Percentiles rank a stretch among this genome's conserved stretches.
These are phyloP conservation scores for Rhizophora apiculata DNA, from an alignment of 345 rosid species.

Conservation along the genomic window DNA sequence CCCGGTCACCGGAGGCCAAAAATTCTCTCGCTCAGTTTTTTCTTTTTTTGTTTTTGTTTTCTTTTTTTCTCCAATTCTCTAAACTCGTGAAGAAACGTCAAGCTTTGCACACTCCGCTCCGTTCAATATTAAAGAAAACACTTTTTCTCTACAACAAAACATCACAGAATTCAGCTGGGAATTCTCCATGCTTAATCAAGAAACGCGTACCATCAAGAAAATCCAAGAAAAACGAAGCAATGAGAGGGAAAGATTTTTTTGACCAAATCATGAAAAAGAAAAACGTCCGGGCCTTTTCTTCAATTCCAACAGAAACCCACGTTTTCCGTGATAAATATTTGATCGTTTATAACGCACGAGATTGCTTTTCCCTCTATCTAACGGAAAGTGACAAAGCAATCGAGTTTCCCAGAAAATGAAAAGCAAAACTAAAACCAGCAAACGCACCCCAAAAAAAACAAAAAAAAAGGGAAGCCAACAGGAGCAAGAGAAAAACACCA, in stretches of 20 bases:
- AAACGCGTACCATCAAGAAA: background rate
- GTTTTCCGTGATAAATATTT: constrained; percentile 18
- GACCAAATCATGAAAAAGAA: background rate
- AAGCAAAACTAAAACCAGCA: background rate
- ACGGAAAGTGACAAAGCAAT: constrained; percentile 16
- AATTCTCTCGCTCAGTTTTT: background rate
- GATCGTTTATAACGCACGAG: background rate
- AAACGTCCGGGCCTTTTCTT: background rate
- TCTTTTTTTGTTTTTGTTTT: no score
- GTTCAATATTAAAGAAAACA: constrained; percentile 34
- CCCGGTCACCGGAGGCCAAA: constrained; percentile 11
- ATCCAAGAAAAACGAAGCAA: background rate
- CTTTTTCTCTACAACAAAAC: constrained; percentile 4
- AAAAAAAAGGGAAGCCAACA: no score
- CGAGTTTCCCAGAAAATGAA: constrained; percentile 20
- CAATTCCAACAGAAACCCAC: constrained; percentile 28
- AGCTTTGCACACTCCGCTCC: constrained; percentile 27
- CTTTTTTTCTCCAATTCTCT: background rate
- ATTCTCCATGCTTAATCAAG: constrained; percentile 29
- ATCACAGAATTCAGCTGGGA: constrained; percentile 21
- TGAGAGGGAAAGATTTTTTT: background rate
- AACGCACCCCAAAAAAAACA: background rate
- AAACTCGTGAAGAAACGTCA: constrained; percentile 43
- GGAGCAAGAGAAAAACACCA: background rate
- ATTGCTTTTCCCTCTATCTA: background rate